Percentiles rank a stretch among this genome's conserved stretches.
These are phyloP conservation scores for Nakazawaea holstii DNA, from an alignment of 805 yeast species.

Conservation along the genomic window DNA sequence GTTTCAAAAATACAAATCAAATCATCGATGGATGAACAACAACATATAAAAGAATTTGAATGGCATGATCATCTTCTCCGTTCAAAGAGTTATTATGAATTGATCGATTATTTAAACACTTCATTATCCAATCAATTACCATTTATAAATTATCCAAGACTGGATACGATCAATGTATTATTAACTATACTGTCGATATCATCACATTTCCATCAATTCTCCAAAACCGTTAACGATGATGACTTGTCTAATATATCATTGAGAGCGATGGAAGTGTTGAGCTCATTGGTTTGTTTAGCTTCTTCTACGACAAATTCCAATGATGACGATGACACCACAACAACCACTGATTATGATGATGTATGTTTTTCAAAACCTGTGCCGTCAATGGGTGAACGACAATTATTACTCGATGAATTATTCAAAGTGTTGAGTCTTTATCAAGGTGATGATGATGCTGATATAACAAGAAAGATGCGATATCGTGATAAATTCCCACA, in stretches of 20 bases:
- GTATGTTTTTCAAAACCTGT: constrained; percentile 15
- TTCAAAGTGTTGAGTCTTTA: constrained; percentile 8
- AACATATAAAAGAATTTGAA: constrained; percentile 10
- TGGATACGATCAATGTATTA: constrained; percentile 26
- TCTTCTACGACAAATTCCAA: constrained; percentile 3
- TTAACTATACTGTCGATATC: constrained; percentile 32
- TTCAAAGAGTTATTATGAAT: constrained; percentile 26
- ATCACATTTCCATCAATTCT: constrained; percentile 19
- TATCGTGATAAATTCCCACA: too few relatives aligned
- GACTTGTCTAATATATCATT: constrained; percentile 21
- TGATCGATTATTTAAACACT: constrained; percentile 30
- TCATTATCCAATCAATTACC: constrained; percentile 20
- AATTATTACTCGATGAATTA: constrained; percentile 18
- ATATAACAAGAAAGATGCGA: too few relatives aligned
- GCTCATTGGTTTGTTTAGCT: constrained; percentile 14
- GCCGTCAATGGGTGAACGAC: constrained; percentile 20
- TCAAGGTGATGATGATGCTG: not conserved
- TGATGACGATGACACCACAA: too few relatives aligned
- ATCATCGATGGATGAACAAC: not conserved
- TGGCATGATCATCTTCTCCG: constrained; percentile 14
- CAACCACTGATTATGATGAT: constrained; percentile 14
- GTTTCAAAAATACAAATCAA: not conserved
- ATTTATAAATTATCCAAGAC: constrained; percentile 24
- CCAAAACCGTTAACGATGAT: constrained; percentile 22
- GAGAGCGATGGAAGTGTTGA: constrained; percentile 28